phyloP scores from a whole-genome alignment of 140 eudicot species.

The Artemisia princeps region DNA sequence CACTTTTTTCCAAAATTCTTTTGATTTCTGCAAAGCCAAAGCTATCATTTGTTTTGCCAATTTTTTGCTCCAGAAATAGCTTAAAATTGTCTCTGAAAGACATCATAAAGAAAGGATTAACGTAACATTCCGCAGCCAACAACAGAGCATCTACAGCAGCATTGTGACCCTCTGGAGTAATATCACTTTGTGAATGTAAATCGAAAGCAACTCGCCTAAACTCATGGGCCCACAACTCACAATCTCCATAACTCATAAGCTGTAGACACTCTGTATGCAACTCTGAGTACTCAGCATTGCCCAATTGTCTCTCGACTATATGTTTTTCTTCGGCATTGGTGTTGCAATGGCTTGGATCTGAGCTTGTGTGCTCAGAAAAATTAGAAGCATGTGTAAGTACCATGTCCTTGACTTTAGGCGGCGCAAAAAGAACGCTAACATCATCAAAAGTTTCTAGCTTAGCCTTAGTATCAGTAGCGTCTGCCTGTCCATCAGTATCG shows the following conservation, averaged over 20 bases:
- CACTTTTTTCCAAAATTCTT: slow-evolving; percentile 38
- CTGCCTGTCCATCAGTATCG: slow-evolving; percentile 44
- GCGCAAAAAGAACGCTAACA: slow-evolving; percentile 71
- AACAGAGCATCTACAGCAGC: slow-evolving; percentile 88
- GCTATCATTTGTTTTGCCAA: slow-evolving; percentile 22
- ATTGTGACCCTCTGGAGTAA: slow-evolving; percentile 58
- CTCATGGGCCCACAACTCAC: slow-evolving; percentile 80
- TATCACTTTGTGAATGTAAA: slow-evolving; percentile 53
- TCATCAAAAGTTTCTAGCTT: slow-evolving; percentile 59
- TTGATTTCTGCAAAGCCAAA: slow-evolving; percentile 46
- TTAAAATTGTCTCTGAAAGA: slow-evolving; percentile 38
- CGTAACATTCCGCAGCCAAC: slow-evolving; percentile 86
- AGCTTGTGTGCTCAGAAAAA: slow-evolving; percentile 35
- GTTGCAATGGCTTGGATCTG: slow-evolving; percentile 35
- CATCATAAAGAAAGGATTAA: slow-evolving; percentile 70
- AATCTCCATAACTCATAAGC: slow-evolving; percentile 62
- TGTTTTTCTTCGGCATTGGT: slow-evolving; percentile 31
- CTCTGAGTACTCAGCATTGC: slow-evolving; percentile 32
- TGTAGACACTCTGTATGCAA: slow-evolving; percentile 65
- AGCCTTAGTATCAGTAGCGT: slow-evolving; percentile 34
- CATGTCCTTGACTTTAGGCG: slow-evolving; percentile 55
- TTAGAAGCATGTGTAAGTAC: slow-evolving; percentile 40
- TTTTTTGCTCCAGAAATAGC: slow-evolving; percentile 17
- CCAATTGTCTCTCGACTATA: slow-evolving; percentile 19
- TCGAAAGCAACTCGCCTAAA: slow-evolving; percentile 72